Base-by-base conservation (phyloP, 345 rosid genomes). In the Rhizophora apiculata region DNA sequence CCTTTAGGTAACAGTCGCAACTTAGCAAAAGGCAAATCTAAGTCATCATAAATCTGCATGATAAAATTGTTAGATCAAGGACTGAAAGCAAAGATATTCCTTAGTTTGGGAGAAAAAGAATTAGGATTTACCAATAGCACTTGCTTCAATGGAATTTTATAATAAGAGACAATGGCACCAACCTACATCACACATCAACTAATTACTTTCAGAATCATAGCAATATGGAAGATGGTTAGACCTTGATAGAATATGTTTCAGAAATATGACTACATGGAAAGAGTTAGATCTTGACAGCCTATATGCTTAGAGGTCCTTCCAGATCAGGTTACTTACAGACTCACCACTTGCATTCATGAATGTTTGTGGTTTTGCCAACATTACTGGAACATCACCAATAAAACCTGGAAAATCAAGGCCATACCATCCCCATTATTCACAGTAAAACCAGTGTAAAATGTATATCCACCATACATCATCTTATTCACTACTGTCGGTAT, bases 351-450 rank as follows among this genome's bases (percentile, higher is more conserved):
- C 52, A 60, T 95, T 95, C 99, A 95, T 92, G 62, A 92, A 90
- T 15, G 99, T 95, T 79, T 95, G 98, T 62, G 98, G 99, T 69
- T 90, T 95, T 69, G 90, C 99, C 67, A 95, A 86, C 86, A 95
- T 86, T 63, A 95, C 92, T 0, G 98, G 97, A 77, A 85, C 82
- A 72, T 82, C 79, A 60, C 94, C 94, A 57, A 95, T 85, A 58
- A 82, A 76, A 36, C 99, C 99, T 95, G 79, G 69, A 62, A 80
- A 34, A 57, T 21, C 36, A 21, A 37, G 73, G 32, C 8, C 13
- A 64, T 20, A 55, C 57, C 21, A 22, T 36, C 22, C 62, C 34
- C 36, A 64, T 48, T 37, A 60, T 46, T n/a, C 62, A 27, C 27
- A 13, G 61, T 15, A 3, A 66, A 53, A 60, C 16, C 30, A 15